These are phyloP conservation scores for Crithidia brevicula DNA, from an alignment of 208 protist species.

Conservation along the genomic window DNA sequence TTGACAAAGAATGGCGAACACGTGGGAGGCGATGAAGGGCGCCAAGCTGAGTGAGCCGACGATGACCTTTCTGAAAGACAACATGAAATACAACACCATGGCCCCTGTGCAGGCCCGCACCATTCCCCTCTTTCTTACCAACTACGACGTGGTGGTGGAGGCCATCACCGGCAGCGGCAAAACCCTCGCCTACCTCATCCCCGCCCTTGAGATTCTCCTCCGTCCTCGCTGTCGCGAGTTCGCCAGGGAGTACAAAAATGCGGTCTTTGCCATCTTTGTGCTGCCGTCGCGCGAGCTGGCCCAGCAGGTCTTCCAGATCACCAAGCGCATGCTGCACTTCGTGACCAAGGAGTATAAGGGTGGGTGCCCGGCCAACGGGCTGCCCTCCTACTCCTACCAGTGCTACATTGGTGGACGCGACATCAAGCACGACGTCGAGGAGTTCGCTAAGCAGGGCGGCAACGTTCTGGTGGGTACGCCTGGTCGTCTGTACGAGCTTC, in stretches of 20 bases:
- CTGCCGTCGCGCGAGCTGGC: slow-evolving; percentile 95
- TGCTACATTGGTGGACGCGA: slow-evolving; percentile 93
- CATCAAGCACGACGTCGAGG: slow-evolving; percentile 76
- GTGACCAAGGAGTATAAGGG: slow-evolving; percentile 57
- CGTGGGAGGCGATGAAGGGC: slow-evolving; percentile 85
- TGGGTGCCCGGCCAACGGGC: slow-evolving; percentile 31
- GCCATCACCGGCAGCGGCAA: slow-evolving; percentile 95
- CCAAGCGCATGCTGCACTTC: slow-evolving; percentile 78
- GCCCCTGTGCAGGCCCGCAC: slow-evolving; percentile 93
- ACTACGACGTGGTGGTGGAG: slow-evolving; percentile 94
- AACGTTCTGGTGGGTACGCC: slow-evolving; percentile 93
- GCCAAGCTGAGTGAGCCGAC: slow-evolving; percentile 66
- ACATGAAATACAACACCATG: slow-evolving; percentile 83
- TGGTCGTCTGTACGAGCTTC: slow-evolving; percentile 89
- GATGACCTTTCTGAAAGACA: slow-evolving; percentile 66
- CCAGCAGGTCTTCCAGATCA: slow-evolving; percentile 91
- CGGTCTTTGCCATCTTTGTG: slow-evolving; percentile 89
- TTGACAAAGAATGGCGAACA: slow-evolving; percentile 29
- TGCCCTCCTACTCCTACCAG: slow-evolving; percentile 82
- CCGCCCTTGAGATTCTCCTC: slow-evolving; percentile 89
- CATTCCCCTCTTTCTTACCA: slow-evolving; percentile 88
- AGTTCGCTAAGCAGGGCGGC: slow-evolving; percentile 80
- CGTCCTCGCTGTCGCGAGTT: slow-evolving; percentile 55
- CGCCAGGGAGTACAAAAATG: slow-evolving; percentile 56
- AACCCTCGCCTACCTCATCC: slow-evolving; percentile 94